Conservation (phyloP, 2,329 filamentous ascomycete genomes). For the Pseudogymnoascus sp. region DNA sequence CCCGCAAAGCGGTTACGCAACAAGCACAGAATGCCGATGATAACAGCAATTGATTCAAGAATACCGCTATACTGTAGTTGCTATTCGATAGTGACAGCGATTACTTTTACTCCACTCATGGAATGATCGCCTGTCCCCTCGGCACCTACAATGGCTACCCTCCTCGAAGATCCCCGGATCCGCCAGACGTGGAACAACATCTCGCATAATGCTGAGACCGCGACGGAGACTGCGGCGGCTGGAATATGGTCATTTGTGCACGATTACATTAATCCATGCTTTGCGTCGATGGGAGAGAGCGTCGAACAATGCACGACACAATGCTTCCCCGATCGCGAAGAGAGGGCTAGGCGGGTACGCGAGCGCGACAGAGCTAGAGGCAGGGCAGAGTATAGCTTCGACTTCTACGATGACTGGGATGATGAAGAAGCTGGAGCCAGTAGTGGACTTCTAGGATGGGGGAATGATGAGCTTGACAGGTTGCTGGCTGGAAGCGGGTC, state of each 20-base stretch:
- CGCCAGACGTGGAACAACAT: constrained; percentile 92
- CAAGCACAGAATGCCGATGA: constrained; percentile 4
- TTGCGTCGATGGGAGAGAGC: constrained; percentile 58
- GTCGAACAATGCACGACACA: constrained; percentile 66
- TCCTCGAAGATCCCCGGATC: constrained; percentile 75
- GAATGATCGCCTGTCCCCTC: constrained; percentile 1
- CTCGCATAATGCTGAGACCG: constrained; percentile 80
- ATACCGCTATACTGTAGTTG: not conserved
- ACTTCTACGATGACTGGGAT: constrained; percentile 98
- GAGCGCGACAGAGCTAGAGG: constrained; percentile 54
- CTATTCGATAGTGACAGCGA: not conserved
- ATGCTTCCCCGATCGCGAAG: constrained; percentile 65
- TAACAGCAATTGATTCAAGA: constrained; percentile 1
- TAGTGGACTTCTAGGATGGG: constrained; percentile 65
- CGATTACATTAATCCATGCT: constrained; percentile 75
- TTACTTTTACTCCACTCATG: not conserved
- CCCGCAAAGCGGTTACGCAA: not conserved
- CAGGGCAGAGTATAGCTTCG: constrained; percentile 77
- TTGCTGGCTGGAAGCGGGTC: constrained; percentile 64
- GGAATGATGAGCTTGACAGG: constrained; percentile 77
- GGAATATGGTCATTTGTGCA: constrained; percentile 86
- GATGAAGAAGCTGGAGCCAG: constrained; percentile 42
- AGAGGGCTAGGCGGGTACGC: constrained; percentile 60
- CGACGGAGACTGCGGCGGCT: constrained; percentile 85
- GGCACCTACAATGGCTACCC: constrained; percentile 26